Base-by-base conservation (phyloP, 2,329 filamentous ascomycete genomes). In the Corinectria fuckeliana region DNA sequence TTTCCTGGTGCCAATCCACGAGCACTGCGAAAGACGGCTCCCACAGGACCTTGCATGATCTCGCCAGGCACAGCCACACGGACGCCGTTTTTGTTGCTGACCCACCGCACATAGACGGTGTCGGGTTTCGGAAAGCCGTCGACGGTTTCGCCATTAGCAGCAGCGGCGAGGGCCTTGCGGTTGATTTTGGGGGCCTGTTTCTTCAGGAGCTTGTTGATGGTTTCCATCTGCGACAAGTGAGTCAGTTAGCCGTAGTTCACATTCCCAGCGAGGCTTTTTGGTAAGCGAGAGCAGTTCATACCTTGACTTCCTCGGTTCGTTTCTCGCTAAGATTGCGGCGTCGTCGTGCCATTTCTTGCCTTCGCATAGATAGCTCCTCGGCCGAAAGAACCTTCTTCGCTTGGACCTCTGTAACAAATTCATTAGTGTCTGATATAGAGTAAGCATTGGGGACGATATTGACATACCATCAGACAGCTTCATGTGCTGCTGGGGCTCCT, bases 191-290 rank as follows among this genome's bases (percentile, higher is more conserved):
- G 89, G 1, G 91, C 90, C 74, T 93, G 91, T 73, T 93, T 93
- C 76, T 93, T 93, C 51, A 95, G 86, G 2, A 95, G 86, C 70
- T 93, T 93, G 80, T 95, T 93, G 83, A 95, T 94, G 0, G 91
- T 95, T 80, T 94, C 91, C 85, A 92, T 91, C 91, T 93, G 67
- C 18, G 50, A 25, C 20, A 6, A n/a, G 5, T 16, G n/a, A 38
- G 50, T 68, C 44, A 62, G 55, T 16, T 11, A 25, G 4, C 21
- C 34, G 23, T 20, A 18, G 3, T 3, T 21, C 3, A 36, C 9
- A 18, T 28, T 16, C 56, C 68, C 52, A 68, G 44, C 14, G 3
- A 44, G 18, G 36, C 1, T 41, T 1, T 4, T 16, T 32, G 21
- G 38, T 28, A n/a, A n/a, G n/a, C n/a, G 5, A 58, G 26, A 8